Evolutionary conservation across 2,329 filamentous ascomycete genomes (phyloP).

Genomic region (Nemania sp.): DNA sequence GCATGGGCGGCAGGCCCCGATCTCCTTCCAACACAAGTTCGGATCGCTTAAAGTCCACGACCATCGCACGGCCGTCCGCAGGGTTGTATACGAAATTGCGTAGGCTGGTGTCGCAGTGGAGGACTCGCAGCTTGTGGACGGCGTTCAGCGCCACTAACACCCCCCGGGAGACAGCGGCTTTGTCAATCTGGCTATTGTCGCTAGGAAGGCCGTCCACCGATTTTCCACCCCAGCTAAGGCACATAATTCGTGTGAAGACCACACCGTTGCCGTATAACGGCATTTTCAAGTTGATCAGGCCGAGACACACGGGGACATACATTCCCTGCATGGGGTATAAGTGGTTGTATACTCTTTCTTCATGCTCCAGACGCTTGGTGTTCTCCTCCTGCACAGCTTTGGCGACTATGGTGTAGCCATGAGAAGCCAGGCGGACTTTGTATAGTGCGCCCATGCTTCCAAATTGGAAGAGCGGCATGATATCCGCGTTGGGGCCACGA

Average conservation of each 20-base stretch:
- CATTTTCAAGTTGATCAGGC: conserved; percentile 35
- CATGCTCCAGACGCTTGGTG: conserved; percentile 31
- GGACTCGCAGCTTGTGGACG: conserved; percentile 28
- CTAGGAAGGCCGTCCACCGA: conserved; percentile 34
- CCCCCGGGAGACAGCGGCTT: conserved; percentile 11
- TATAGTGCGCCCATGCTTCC: conserved; percentile 41
- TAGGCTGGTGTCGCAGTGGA: conserved; percentile 37
- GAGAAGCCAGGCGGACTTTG: conserved; percentile 42
- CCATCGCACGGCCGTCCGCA: conserved; percentile 32
- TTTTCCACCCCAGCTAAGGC: conserved; percentile 41
- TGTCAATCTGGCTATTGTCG: conserved; percentile 13
- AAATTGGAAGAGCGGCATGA: conserved; percentile 35
- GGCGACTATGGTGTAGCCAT: conserved; percentile 45
- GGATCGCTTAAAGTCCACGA: conserved; percentile 41
- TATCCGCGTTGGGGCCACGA: conserved; percentile 38
- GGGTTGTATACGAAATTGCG: conserved; percentile 41
- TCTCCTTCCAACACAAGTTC: too few relatives aligned
- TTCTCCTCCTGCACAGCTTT: conserved; percentile 42
- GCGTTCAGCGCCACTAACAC: conserved; percentile 15
- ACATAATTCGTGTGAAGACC: conserved; percentile 39
- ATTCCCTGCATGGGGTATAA: conserved; percentile 40
- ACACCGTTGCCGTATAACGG: conserved; percentile 40
- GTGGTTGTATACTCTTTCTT: conserved; percentile 40
- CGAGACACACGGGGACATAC: conserved; percentile 43
- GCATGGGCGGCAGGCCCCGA: too few relatives aligned